phyloP scores from a whole-genome alignment of 2,329 filamentous ascomycete species.

The Pseudogymnoascus sp. region DNA sequence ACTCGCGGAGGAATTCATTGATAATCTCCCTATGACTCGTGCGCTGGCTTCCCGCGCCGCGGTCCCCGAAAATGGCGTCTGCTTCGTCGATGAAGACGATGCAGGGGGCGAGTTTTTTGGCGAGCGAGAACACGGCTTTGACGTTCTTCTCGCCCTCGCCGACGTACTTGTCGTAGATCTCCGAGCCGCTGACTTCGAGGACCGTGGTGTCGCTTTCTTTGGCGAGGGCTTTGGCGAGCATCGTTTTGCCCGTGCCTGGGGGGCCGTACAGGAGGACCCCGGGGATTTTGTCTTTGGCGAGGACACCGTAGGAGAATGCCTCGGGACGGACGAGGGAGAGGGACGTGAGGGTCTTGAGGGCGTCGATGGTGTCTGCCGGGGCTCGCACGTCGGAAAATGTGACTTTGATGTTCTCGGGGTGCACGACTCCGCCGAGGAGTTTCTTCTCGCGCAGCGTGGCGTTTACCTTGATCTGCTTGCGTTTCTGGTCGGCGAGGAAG shows the following conservation, averaged over 20 bases:
- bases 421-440: conserved; percentile 71
- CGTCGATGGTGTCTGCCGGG: conserved; percentile 71
- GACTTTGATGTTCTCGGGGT: conserved; percentile 71
- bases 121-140: conserved; percentile 80
- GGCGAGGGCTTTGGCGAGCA: conserved; percentile 60
- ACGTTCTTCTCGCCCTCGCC: conserved; percentile 96
- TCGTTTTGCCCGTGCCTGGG: conserved; percentile 68
- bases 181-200: conserved; percentile 85
- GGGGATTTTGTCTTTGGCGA: conserved; percentile 83
- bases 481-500: conserved; percentile 31
- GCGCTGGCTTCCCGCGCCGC: conserved; percentile 56
- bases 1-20: conserved; percentile 93
- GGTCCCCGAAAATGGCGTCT: conserved; percentile 79
- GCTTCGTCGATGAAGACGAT: conserved; percentile 97
- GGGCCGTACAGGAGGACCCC: conserved; percentile 83
- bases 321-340: conserved; percentile 81
- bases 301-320: conserved; percentile 90
- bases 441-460: conserved; percentile 74
- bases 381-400: conserved; percentile 85
- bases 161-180: conserved; percentile 93
- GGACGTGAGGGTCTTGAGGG: conserved; percentile 80
- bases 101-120: conserved; percentile 82
- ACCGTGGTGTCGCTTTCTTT: conserved; percentile 60
- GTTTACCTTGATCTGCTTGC: conserved; percentile 42
- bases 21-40: conserved; percentile 78